Conservation (phyloP, 2,329 filamentous ascomycete genomes). For the Microcera coccophila region DNA sequence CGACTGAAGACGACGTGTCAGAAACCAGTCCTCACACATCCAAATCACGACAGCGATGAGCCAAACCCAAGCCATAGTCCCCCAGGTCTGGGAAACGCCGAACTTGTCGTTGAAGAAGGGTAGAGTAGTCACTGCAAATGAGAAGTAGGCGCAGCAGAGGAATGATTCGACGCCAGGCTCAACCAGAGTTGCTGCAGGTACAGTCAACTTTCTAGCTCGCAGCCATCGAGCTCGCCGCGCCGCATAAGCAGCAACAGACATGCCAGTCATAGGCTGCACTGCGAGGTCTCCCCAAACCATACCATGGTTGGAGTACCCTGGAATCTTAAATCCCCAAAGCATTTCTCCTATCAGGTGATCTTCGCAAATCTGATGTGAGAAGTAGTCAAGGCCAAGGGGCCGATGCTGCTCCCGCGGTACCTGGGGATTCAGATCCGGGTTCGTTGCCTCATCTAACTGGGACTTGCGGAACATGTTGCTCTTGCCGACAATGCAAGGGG, state of each 20-base stretch:
- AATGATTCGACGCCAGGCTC: constrained; percentile 91
- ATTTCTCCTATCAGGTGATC: constrained; percentile 93
- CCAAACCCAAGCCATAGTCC: constrained; percentile 63
- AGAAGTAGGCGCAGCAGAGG: constrained; percentile 74
- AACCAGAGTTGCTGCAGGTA: constrained; percentile 80
- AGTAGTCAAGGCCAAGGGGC: constrained; percentile 77
- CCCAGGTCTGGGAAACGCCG: constrained; percentile 62
- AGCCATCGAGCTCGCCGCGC: constrained; percentile 85
- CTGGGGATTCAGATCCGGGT: constrained; percentile 44
- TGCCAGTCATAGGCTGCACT: constrained; percentile 82
- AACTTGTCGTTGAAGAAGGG: constrained; percentile 55
- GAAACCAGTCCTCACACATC: constrained; percentile 70
- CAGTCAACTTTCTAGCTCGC: constrained; percentile 90
- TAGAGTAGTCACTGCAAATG: constrained; percentile 73
- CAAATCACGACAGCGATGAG: constrained; percentile 60
- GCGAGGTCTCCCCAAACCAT: constrained; percentile 82
- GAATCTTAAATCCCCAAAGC: constrained; percentile 69
- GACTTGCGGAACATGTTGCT: constrained; percentile 97
- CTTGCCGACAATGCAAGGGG: constrained; percentile 93
- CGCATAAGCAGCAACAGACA: constrained; percentile 73
- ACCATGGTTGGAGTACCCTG: constrained; percentile 71
- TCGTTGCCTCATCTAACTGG: constrained; percentile 73
- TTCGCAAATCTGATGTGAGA: constrained; percentile 95
- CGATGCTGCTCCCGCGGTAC: constrained; percentile 39
- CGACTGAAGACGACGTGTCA: constrained; percentile 72